Percentiles rank a stretch among this genome's conserved stretches.
phyloP scores from a whole-genome alignment of 768 basidiomycete species.

The Leccinum rimulosum region DNA sequence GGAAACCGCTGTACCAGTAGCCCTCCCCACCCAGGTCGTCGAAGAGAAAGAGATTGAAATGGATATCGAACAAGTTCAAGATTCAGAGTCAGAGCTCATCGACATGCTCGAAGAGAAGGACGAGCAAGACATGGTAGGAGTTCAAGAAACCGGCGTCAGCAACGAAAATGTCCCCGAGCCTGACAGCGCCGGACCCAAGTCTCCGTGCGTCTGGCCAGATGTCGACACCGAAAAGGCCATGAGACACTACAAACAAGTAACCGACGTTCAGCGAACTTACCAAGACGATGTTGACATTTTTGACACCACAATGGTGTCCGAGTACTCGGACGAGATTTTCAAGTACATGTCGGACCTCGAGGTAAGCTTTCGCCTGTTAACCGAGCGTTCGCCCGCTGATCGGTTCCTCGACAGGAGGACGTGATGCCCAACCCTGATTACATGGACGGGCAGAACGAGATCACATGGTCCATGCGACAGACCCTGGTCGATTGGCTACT shows the following conservation, averaged over 20 bases:
- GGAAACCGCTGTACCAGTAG: slow-evolving; percentile 42
- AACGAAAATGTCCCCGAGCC: slow-evolving; percentile 45
- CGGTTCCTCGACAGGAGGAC: slow-evolving; percentile 50
- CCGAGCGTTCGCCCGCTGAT: slow-evolving; percentile 19
- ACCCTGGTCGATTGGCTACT: slow-evolving; percentile 98
- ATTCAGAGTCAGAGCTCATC: slow-evolving; percentile 40
- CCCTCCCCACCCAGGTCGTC: slow-evolving; percentile 38
- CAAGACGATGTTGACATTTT: slow-evolving; percentile 71
- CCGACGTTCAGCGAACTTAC: slow-evolving; percentile 58
- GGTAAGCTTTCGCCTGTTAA: slow-evolving; percentile 43
- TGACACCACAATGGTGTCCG: slow-evolving; percentile 92
- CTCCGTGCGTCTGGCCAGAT: slow-evolving; percentile 70
- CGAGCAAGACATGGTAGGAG: slow-evolving; percentile 61
- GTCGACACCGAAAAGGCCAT: slow-evolving; percentile 58
- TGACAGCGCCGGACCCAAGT: slow-evolving; percentile 38
- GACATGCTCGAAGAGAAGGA: slow-evolving; percentile 49
- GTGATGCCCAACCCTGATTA: slow-evolving; percentile 92
- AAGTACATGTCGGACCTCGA: slow-evolving; percentile 93
- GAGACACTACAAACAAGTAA: slow-evolving; percentile 59
- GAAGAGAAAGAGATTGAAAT: slow-evolving; percentile 56
- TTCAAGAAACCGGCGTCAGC: slow-evolving; percentile 39
- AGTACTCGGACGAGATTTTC: slow-evolving; percentile 99
- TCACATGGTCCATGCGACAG: slow-evolving; percentile 92
- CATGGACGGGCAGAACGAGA: slow-evolving; percentile 91
- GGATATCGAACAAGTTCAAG: slow-evolving; percentile 50